These are phyloP conservation scores for Neonectria sp. DNA, from an alignment of 2,329 filamentous ascomycete species.

Conservation along the genomic window DNA sequence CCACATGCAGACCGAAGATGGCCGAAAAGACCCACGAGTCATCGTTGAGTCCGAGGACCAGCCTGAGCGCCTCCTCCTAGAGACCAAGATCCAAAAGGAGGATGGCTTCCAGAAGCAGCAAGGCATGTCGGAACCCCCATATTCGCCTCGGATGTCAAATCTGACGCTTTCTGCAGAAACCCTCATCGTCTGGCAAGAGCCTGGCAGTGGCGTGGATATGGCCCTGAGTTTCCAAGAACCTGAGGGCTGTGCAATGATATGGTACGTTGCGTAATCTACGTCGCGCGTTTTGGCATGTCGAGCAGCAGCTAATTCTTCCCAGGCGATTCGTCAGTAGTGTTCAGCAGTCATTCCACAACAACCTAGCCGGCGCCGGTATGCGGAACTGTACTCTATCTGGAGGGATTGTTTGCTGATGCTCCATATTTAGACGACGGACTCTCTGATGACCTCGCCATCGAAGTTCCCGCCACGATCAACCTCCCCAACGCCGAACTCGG, in stretches of 20 bases:
- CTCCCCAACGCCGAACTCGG: conserved; percentile 86
- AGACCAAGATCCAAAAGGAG: conserved; percentile 92
- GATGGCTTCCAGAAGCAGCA: conserved; percentile 99
- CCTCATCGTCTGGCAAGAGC: conserved; percentile 97
- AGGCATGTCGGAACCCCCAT: conserved; percentile 68
- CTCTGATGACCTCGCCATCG: conserved; percentile 87
- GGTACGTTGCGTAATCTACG: conserved; percentile 67
- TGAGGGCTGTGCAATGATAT: conserved; percentile 93
- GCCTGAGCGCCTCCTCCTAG: conserved; percentile 84
- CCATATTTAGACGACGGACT: conserved; percentile 79
- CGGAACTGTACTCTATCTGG: conserved; percentile 16
- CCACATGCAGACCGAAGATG: conserved; percentile 65
- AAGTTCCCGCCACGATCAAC: conserved; percentile 78
- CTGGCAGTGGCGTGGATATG: conserved; percentile 89
- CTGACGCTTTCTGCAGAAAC: conserved; percentile 76
- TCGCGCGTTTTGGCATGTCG: not conserved
- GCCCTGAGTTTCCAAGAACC: conserved; percentile 98
- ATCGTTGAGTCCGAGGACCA: conserved; percentile 95
- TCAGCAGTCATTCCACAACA: conserved; percentile 79
- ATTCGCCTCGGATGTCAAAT: conserved; percentile 36
- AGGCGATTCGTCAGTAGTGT: conserved; percentile 94
- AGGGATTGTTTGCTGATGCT: conserved; percentile 45
- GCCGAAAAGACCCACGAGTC: conserved; percentile 87
- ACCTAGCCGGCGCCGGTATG: conserved; percentile 74
- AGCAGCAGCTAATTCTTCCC: conserved; percentile 40